Evolutionary conservation across 768 basidiomycete genomes (phyloP).

Genomic region (Holtermanniella nyarrowii): DNA sequence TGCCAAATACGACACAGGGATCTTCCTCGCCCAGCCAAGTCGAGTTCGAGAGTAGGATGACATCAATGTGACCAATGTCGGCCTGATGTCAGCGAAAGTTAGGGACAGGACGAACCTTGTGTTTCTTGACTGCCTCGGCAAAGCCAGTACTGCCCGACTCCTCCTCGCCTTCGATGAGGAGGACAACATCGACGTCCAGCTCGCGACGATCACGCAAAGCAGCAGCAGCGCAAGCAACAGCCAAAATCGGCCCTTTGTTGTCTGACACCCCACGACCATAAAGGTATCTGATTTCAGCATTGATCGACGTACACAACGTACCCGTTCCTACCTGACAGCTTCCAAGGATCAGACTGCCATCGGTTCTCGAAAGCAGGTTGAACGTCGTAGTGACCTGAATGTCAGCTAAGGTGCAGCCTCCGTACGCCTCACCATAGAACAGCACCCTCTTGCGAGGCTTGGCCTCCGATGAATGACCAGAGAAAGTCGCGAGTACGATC

Average conservation of each 20-base stretch:
- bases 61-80: conserved; percentile 74
- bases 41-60: conserved; percentile 72
- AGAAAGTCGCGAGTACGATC: conserved; percentile 78
- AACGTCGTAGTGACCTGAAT: conserved; percentile 80
- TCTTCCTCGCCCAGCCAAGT: conserved; percentile 90
- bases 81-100: conserved; percentile 45
- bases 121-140: conserved; percentile 56
- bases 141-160: conserved; percentile 89
- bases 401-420: neutral
- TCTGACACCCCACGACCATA: conserved; percentile 61
- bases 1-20: conserved; percentile 89
- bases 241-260: conserved; percentile 90
- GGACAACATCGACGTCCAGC: conserved; percentile 74
- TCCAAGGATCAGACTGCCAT: conserved; percentile 80
- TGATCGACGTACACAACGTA: conserved; percentile 43
- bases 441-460: conserved; percentile 59
- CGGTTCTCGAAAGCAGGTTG: conserved; percentile 63
- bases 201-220: conserved; percentile 61
- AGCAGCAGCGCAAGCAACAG: conserved; percentile 79
- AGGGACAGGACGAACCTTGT: conserved; percentile 52
- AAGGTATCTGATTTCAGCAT: conserved; percentile 23
- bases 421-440: conserved; percentile 63
- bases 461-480: conserved; percentile 40
- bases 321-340: conserved; percentile 70
- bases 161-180: conserved; percentile 92